phyloP scores from a whole-genome alignment of 169 alveolate species.

The Babesia sp. region DNA sequence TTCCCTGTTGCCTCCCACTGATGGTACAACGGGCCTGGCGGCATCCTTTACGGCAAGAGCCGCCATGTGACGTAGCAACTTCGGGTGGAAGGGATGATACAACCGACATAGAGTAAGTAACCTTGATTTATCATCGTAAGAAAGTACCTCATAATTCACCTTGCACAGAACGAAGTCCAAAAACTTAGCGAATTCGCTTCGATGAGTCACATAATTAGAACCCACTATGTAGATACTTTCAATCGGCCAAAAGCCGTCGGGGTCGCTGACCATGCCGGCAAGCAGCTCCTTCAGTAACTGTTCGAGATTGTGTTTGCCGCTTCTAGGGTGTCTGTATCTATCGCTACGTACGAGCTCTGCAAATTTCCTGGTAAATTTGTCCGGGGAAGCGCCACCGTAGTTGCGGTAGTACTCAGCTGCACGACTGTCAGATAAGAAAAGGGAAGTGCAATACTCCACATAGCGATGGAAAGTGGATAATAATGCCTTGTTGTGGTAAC shows the following conservation, averaged over 20 bases:
- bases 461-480: constrained; percentile 18
- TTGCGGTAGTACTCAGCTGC: constrained; percentile 29
- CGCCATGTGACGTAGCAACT: neutral
- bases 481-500: constrained; percentile 37
- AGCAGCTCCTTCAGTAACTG: constrained; percentile 7
- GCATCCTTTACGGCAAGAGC: neutral
- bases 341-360: constrained; percentile 3
- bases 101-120: neutral
- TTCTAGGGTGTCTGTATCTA: neutral
- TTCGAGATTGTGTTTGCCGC: constrained; percentile 2
- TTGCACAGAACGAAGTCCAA: constrained; percentile 10
- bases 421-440: neutral
- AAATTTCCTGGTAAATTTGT: neutral
- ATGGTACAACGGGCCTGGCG: neutral
- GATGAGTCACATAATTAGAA: constrained; percentile 8
- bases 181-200: constrained; percentile 10
- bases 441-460: neutral
- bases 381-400: neutral
- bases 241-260: constrained; percentile 2
- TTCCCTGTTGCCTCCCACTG: neutral
- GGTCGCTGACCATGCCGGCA: neutral
- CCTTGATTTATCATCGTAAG: neutral
- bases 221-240: neutral
- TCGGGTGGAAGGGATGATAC: neutral
- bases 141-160: neutral